Percentiles rank a stretch among this genome's conserved stretches.
Evolutionary conservation across 2,329 filamentous ascomycete genomes (phyloP).

Genomic region (Diaporthe vaccinii): DNA sequence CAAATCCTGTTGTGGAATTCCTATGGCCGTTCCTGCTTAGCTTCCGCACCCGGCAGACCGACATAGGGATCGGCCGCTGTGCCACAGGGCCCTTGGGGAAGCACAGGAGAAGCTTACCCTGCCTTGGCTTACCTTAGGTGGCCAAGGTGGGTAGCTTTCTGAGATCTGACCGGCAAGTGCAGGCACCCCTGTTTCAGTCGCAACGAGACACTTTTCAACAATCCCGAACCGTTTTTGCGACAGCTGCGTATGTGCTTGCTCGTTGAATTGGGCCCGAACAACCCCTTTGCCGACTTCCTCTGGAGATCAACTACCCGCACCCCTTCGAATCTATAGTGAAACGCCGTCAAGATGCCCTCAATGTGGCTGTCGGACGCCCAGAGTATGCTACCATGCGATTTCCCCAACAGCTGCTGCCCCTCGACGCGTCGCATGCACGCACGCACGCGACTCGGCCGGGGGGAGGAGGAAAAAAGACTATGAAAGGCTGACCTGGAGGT

Average conservation of each 20-base stretch:
- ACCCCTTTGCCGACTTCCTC: not conserved
- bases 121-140: constrained; percentile 12
- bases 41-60: constrained; percentile 7
- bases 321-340: not conserved
- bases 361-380: constrained; percentile 98
- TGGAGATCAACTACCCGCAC: not conserved
- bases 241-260: constrained; percentile 1
- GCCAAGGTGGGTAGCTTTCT: constrained; percentile 9
- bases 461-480: not conserved
- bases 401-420: constrained; percentile 17
- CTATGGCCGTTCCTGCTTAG: constrained; percentile 1
- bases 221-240: constrained; percentile 3
- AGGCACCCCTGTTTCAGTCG: constrained; percentile 39
- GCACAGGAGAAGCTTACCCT: constrained; percentile 25
- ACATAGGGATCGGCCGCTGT: constrained; percentile 23
- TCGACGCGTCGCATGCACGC: not conserved
- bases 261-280: not conserved
- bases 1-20: not conserved
- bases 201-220: constrained; percentile 39
- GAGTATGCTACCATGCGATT: constrained; percentile 71
- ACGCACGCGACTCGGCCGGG: constrained; percentile 15
- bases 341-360: constrained; percentile 74
- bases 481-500: constrained; percentile 49
- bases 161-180: constrained; percentile 24
- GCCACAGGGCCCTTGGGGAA: not conserved